phyloP scores from a whole-genome alignment of 768 basidiomycete genomes.

The Amanita inopinata region DNA sequence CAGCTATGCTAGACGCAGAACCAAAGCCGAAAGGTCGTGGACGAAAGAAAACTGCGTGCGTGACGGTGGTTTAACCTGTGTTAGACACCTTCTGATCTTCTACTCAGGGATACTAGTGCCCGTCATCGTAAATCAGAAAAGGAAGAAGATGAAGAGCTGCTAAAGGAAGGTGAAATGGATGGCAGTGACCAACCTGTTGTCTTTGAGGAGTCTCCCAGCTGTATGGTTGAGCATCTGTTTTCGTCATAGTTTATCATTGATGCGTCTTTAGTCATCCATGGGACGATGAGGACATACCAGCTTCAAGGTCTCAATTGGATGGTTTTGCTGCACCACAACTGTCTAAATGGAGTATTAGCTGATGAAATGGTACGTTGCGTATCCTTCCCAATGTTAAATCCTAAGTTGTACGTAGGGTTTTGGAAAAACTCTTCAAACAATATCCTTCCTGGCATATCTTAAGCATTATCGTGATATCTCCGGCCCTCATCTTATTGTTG shows the following conservation, averaged over 20 bases:
- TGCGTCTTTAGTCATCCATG: slow-evolving; percentile 56
- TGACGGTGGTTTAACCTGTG: background rate
- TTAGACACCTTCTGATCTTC: background rate
- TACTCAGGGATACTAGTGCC: slow-evolving; percentile 54
- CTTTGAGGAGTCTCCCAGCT: slow-evolving; percentile 89
- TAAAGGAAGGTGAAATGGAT: slow-evolving; percentile 78
- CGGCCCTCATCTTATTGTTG: slow-evolving; percentile 92
- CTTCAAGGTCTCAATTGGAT: slow-evolving; percentile 96
- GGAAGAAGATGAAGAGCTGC: slow-evolving; percentile 93
- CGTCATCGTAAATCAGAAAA: slow-evolving; percentile 95
- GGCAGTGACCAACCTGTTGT: slow-evolving; percentile 88
- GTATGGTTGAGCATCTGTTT: slow-evolving; percentile 34
- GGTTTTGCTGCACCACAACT: slow-evolving; percentile 93
- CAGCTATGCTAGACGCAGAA: slow-evolving; percentile 79
- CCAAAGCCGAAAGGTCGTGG: slow-evolving; percentile 79
- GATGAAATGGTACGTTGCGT: slow-evolving; percentile 80
- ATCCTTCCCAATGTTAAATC: background rate
- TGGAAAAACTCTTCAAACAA: slow-evolving; percentile 96
- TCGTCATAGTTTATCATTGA: background rate
- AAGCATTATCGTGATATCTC: slow-evolving; percentile 66
- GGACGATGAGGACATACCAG: slow-evolving; percentile 89
- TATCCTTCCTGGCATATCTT: slow-evolving; percentile 93
- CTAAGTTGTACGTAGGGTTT: slow-evolving; percentile 52
- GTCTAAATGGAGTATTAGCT: slow-evolving; percentile 92
- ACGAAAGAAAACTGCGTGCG: slow-evolving; percentile 64